Base-by-base conservation (phyloP, 352 stramenopile species). In the Plasmopara viticola region DNA sequence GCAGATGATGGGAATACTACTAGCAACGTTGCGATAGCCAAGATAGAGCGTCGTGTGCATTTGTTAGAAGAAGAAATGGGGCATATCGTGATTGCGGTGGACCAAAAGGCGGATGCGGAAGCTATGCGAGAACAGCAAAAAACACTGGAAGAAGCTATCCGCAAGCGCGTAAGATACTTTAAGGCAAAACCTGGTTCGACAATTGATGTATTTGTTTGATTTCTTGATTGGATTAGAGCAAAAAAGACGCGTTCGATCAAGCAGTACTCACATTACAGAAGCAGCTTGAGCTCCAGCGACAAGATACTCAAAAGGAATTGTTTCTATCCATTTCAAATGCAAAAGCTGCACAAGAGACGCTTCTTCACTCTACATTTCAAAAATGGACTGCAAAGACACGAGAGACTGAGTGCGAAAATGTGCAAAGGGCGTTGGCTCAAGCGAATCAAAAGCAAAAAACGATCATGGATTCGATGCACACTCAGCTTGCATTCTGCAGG, bases 11-110 rank as follows among this genome's bases (percentile, higher is more conserved):
- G 61, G 35, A 46, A 25, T 14, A 17, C 25, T 48, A 25, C 5
- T 15, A 57, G 10, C 38, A 49, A 35, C 55, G 35, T 44, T 34
- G 20, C n/a, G 4, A 15, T 74, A 6, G 10, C 30, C 6, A 72
- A 66, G 20, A 25, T 68, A n/a, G 59, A 79, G 46, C 60, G 58
- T 13, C 60, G 71, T 18, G 48, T 85, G 18, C 53, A 48, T 40
- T 52, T 87, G 14, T 10, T 87, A 4, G 76, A 87, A 60, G 73
- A 85, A 48, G 73, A 87, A 53, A 61, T 87, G 38, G 62, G 57
- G 4, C 64, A 78, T 37, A 59, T 87, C 33, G 62, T 73, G 3
- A 37, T 49, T 9, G 71, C 58, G 12, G 55, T 85, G 13, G 73
- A 85, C 10, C 59, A 53, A 9, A 87, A 87, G 45, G 67, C 60